Evolutionary conservation across 225 moss, liverwort and hornwort species (phyloP).

Genomic region (Pseudoscleropodium purum): DNA sequence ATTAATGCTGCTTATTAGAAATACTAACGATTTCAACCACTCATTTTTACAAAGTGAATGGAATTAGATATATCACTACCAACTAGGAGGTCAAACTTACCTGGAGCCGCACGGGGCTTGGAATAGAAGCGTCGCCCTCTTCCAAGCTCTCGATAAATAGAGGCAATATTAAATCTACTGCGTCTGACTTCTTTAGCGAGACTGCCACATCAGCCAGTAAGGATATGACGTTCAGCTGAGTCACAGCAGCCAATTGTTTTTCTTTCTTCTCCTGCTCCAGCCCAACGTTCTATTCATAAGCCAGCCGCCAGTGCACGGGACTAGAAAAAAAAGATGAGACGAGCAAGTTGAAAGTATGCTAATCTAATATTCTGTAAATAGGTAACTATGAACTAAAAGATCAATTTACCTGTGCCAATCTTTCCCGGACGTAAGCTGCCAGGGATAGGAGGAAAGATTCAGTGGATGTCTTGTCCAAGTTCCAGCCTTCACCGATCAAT

Average conservation of each 20-base stretch:
- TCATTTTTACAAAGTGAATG: background rate
- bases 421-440: slow-evolving; percentile 60
- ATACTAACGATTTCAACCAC: background rate
- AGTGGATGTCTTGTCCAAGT: slow-evolving; percentile 47
- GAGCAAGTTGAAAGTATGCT: background rate
- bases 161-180: slow-evolving; percentile 67
- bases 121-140: slow-evolving; percentile 56
- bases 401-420: slow-evolving; percentile 45
- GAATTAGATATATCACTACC: background rate
- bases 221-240: slow-evolving; percentile 67
- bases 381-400: background rate
- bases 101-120: slow-evolving; percentile 53
- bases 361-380: background rate
- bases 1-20: background rate
- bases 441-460: slow-evolving; percentile 72
- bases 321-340: background rate
- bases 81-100: slow-evolving; percentile 9
- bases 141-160: slow-evolving; percentile 77
- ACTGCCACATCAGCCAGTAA: slow-evolving; percentile 61
- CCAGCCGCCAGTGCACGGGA: background rate
- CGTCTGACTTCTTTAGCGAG: slow-evolving; percentile 49
- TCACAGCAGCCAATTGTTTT: slow-evolving; percentile 46
- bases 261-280: slow-evolving; percentile 62
- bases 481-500: slow-evolving; percentile 62
- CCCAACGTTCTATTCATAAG: background rate